Evolutionary conservation across 2,329 filamentous ascomycete genomes (phyloP).

Genomic region (Colletotrichum coccodes): DNA sequence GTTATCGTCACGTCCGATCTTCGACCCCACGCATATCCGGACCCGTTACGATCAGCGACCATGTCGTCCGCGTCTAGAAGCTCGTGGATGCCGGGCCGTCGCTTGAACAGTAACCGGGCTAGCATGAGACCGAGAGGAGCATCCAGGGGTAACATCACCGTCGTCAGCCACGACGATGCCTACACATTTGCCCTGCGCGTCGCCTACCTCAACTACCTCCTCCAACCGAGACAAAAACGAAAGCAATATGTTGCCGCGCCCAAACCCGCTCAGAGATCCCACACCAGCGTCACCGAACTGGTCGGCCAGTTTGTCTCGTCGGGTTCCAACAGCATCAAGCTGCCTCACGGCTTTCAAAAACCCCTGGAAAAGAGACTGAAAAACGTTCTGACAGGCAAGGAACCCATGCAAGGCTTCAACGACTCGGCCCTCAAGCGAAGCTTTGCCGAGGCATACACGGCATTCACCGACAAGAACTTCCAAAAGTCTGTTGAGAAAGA

Average conservation of each 20-base stretch:
- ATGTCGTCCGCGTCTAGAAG: conserved; percentile 65
- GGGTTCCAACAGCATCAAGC: conserved; percentile 61
- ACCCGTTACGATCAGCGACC: conserved; percentile 41
- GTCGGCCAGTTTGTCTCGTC: conserved; percentile 83
- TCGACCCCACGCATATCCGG: conserved; percentile 18
- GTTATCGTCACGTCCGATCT: conserved; percentile 20
- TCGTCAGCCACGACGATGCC: conserved; percentile 79
- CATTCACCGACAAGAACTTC: conserved; percentile 89
- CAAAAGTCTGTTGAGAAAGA: conserved; percentile 94
- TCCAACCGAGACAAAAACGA: conserved; percentile 89
- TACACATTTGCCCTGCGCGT: conserved; percentile 91
- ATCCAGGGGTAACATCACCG: conserved; percentile 52
- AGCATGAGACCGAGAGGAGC: conserved; percentile 52
- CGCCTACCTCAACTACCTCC: conserved; percentile 90
- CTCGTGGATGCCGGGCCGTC: conserved; percentile 56
- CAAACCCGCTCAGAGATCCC: conserved; percentile 67
- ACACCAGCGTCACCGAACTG: conserved; percentile 84
- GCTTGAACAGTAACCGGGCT: conserved; percentile 55
- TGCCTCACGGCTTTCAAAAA: conserved; percentile 64
- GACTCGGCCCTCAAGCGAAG: conserved; percentile 92
- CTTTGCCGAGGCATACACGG: conserved; percentile 94
- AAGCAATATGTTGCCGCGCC: conserved; percentile 83
- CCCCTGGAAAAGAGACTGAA: conserved; percentile 78
- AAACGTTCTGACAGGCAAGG: conserved; percentile 82
- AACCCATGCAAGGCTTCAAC: conserved; percentile 87